Evolutionary conservation across 352 stramenopile species (phyloP).

Genomic region (Plasmopara viticola): DNA sequence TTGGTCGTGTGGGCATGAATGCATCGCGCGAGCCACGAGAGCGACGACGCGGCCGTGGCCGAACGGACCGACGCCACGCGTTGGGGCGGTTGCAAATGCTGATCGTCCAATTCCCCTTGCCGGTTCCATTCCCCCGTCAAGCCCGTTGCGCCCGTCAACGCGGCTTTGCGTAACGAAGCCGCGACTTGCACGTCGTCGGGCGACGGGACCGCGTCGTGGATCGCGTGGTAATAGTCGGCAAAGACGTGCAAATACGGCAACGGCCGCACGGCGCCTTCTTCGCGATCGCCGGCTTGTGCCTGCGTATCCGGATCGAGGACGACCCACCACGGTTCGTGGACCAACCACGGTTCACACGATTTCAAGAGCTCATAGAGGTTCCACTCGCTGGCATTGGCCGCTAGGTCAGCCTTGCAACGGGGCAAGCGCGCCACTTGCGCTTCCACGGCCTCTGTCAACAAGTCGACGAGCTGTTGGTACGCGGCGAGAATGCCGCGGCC

Average conservation of each 20-base stretch:
- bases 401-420: constrained; percentile 29
- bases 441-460: constrained; percentile 43
- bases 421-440: constrained; percentile 35
- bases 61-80: constrained; percentile 26
- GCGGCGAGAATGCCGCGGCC: constrained; percentile 32
- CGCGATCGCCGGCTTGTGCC: constrained; percentile 24
- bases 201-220: constrained; percentile 36
- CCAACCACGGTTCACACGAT: constrained; percentile 45
- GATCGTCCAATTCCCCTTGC: constrained; percentile 33
- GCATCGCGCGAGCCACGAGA: constrained; percentile 48
- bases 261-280: constrained; percentile 30
- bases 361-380: constrained; percentile 57
- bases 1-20: constrained; percentile 50
- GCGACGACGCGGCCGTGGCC: constrained; percentile 23
- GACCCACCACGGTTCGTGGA: constrained; percentile 52
- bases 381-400: constrained; percentile 39
- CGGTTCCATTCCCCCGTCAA: constrained; percentile 48
- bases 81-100: constrained; percentile 32
- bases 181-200: constrained; percentile 41
- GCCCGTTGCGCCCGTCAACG: constrained; percentile 27
- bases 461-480: constrained; percentile 39
- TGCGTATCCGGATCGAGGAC: constrained; percentile 39
- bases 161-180: constrained; percentile 34
- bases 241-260: constrained; percentile 46
- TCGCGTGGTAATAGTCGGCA: constrained; percentile 38